phyloP scores from a whole-genome alignment of 495 filamentous ascomycete genomes.

The Pyrenula aspistea region DNA sequence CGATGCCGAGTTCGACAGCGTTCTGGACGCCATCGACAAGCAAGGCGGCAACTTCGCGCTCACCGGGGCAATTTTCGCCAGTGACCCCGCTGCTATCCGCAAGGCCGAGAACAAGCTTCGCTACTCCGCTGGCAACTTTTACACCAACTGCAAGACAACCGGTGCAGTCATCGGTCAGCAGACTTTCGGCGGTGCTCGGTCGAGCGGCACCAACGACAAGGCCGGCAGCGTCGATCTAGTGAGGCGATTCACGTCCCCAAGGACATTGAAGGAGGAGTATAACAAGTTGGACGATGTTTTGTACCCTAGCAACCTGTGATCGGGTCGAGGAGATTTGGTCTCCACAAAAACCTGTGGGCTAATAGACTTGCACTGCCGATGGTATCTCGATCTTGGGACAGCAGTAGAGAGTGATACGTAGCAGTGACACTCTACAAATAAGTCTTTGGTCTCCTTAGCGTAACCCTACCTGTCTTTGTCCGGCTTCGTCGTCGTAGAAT shows the following conservation, averaged over 20 bases:
- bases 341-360: too few relatives aligned
- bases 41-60: conserved; percentile 55
- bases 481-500: too few relatives aligned
- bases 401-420: too few relatives aligned
- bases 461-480: too few relatives aligned
- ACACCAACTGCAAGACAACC: conserved; percentile 77
- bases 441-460: too few relatives aligned
- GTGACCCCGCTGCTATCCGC: conserved; percentile 52
- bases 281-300: conserved; percentile 40
- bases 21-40: conserved; percentile 44
- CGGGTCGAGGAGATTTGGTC: too few relatives aligned
- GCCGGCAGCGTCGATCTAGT: conserved; percentile 58
- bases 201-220: conserved; percentile 76
- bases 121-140: conserved; percentile 77
- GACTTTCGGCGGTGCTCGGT: conserved; percentile 63
- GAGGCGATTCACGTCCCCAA: conserved; percentile 56
- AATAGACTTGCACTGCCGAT: too few relatives aligned
- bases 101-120: conserved; percentile 62
- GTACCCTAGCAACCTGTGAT: conserved; percentile 74
- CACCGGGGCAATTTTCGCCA: conserved; percentile 68
- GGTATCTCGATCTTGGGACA: too few relatives aligned
- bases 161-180: conserved; percentile 76
- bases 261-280: conserved; percentile 77
- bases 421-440: too few relatives aligned
- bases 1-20: conserved; percentile 40